Evolutionary conservation across 1,284 basidiomycete species (phyloP), one percentile per base, ranked within the genome.

Genomic region (Rhodotorula sp.): DNA sequence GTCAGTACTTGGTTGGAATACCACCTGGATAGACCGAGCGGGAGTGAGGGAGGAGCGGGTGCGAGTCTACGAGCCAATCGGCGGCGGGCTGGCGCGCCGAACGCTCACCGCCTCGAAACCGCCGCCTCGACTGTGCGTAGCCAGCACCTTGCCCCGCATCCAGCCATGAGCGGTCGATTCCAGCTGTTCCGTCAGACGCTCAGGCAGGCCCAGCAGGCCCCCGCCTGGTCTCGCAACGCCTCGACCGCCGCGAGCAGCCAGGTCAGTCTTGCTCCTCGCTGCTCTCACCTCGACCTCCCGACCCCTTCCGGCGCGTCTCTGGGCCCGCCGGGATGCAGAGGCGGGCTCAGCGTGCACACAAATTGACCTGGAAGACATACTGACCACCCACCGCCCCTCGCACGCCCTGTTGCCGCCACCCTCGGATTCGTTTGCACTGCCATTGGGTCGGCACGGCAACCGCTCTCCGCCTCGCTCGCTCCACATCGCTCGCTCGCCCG

Each of bases 101-200:
- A 43, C 38, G 38, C 38, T 43, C 38, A 43, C 38, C 38, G 38
- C 38, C 38, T 34, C 34, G 34, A 34, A 34, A 34, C 5, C 34
- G 38, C 38, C 38, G 38, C 38, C 38, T 43, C 38, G 38, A 43
- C 38, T 23, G 50, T 52, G 50, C 21, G 50, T 52, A 52, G 50
- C 50, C 50, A 52, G n/a, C 50, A 55, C 26, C 54, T 55, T 50
- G 18, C 49, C 49, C 54, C 26, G 31, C 31, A 16, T 38, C 2
- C 21, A n/a, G 43, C 16, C 48, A 71, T 68, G 66, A 61, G 60
- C 56, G 50, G 63, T 31, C 66, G 66, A 28, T 71, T 66, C 66
- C 61, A 64, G n/a, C 60, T 71, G 63, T 43, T 68, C 43, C 70
- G 70, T 45, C 61, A 61, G 49, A 54, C 60, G 57, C 61, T 66